A percentile compares a stretch with the other conserved stretches of the same genome.
Conservation (phyloP, 2,329 filamentous ascomycete genomes). For the Anthostomella pinea region DNA sequence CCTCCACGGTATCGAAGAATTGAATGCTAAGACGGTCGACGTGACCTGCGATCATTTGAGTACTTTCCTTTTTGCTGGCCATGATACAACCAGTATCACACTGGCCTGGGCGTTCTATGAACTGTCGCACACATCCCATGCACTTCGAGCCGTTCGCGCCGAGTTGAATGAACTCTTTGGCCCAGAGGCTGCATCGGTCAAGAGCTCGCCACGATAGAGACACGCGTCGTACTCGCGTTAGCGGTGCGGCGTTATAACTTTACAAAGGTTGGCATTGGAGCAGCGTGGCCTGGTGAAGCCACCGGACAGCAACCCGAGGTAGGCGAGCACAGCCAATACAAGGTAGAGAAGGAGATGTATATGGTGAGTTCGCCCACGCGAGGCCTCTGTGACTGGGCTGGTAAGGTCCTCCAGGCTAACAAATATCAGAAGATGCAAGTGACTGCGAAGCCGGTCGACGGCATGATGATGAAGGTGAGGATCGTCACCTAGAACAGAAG, state of each 20-base stretch:
- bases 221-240: slow-evolving; percentile 28
- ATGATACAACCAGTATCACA: slow-evolving; percentile 39
- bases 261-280: slow-evolving; percentile 31
- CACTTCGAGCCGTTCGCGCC: slow-evolving; percentile 26
- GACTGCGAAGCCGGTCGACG: slow-evolving; percentile 12
- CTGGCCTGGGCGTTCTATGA: slow-evolving; percentile 38
- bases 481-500: too few relatives aligned
- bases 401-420: slow-evolving; percentile 60
- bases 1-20: slow-evolving; percentile 25
- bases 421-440: slow-evolving; percentile 10
- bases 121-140: slow-evolving; percentile 31
- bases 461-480: slow-evolving; percentile 20
- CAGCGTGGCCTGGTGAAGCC: slow-evolving; percentile 14
- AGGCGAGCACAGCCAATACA: slow-evolving; percentile 1
- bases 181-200: slow-evolving; percentile 54
- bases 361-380: not conserved
- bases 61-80: slow-evolving; percentile 40
- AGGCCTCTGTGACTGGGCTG: slow-evolving; percentile 87
- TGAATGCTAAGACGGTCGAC: slow-evolving; percentile 28
- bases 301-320: slow-evolving; percentile 1
- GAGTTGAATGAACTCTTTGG: slow-evolving; percentile 38
- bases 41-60: slow-evolving; percentile 37
- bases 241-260: slow-evolving; percentile 28
- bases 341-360: slow-evolving; percentile 5
- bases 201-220: slow-evolving; percentile 44